These are phyloP conservation scores for Aciculosporium take DNA, from an alignment of 2,329 filamentous ascomycete genomes.

Conservation along the genomic window DNA sequence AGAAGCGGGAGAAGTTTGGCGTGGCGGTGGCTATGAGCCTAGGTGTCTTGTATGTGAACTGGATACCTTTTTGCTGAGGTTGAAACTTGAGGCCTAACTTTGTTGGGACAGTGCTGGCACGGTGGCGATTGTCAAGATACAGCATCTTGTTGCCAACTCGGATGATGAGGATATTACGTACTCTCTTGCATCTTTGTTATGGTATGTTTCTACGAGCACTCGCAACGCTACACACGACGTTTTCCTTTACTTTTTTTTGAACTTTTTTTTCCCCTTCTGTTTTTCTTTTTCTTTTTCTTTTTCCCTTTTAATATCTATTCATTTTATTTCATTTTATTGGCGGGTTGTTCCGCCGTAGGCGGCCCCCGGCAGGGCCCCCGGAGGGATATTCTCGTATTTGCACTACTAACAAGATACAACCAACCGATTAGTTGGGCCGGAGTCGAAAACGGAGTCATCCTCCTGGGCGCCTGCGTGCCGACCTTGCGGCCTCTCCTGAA, in stretches of 20 bases:
- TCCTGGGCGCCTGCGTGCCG: conserved; percentile 5
- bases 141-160: conserved; percentile 4
- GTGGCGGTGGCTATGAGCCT: conserved; percentile 7
- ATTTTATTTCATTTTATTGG: too few relatives aligned
- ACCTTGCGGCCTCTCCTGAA: conserved; percentile 5
- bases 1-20: conserved; percentile 5
- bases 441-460: conserved; percentile 6
- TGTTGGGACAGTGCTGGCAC: conserved; percentile 2
- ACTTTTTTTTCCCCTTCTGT: too few relatives aligned
- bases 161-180: conserved; percentile 5
- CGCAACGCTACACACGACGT: too few relatives aligned
- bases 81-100: neutral
- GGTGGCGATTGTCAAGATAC: conserved; percentile 6
- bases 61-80: too few relatives aligned
- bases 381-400: too few relatives aligned
- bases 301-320: too few relatives aligned
- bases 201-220: neutral
- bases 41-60: conserved; percentile 6
- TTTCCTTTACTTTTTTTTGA: too few relatives aligned
- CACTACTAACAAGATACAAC: neutral
- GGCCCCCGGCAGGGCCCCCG: too few relatives aligned
- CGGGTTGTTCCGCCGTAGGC: too few relatives aligned
- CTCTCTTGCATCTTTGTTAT: conserved; percentile 4
- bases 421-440: conserved; percentile 4
- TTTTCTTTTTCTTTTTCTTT: too few relatives aligned